Base-by-base conservation (phyloP, 805 yeast genomes). In the Candida oleophila region DNA sequence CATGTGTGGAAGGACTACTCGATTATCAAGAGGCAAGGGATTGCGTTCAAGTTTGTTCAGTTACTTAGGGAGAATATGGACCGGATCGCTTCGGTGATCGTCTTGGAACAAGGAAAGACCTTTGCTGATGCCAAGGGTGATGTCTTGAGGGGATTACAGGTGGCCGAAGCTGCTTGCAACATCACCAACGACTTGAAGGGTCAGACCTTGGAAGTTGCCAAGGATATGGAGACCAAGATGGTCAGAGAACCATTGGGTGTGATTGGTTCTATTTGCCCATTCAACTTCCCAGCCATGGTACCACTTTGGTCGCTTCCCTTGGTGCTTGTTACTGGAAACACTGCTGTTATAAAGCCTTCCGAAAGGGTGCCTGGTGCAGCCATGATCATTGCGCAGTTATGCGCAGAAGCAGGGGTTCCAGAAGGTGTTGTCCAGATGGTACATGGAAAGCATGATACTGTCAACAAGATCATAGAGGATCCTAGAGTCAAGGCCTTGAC, bases 241-340 rank as follows among this genome's bases (percentile, higher is more conserved):
- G 85, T 72, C 43, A 78, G 90, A 55, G 85, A 81, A 62, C 89
- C 89, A 38, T 69, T 85, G 49, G 92, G 92, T 28, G 87, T 85
- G 5, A 79, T 85, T 49, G 89, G 85, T 14, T 85, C 90, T 20
- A 86, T 85, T 57, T 81, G 86, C 53, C 92, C 92, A 18, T 85
- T 85, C 73, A 85, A 85, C 69, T 85, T 85, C 80, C 92, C 92
- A 21, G 91, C 89, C 38, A 85, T 85, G 92, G 87, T 87, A 55
- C 85, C 85, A 8, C 71, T 82, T 55, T 82, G 87, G 87, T 74
- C 83, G 22, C 67, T 82, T 46, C 87, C 87, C 5, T 71, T 82
- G 52, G 69, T 78, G 12, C 71, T 83, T 48, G 85, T 78, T 41
- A 83, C 89, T 19, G 92, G 92, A 52, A 86, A 85, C 72, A 81